Evolutionary conservation across 2,329 filamentous ascomycete species (phyloP).

Genomic region (Neofusicoccum umdonicola): DNA sequence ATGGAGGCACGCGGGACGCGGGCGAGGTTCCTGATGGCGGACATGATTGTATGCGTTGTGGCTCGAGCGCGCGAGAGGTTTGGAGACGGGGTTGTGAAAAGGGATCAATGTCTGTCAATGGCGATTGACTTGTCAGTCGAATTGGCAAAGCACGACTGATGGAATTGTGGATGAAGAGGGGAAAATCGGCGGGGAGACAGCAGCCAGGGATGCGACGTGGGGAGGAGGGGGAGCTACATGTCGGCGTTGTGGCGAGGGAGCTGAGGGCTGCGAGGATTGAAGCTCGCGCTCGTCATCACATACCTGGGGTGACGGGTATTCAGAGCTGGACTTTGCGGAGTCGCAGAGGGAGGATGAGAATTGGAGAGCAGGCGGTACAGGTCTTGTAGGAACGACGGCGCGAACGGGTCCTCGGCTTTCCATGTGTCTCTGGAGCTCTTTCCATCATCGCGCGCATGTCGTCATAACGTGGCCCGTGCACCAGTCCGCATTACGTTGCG

Average conservation of each 20-base stretch:
- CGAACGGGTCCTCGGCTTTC: neutral
- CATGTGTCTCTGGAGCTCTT: neutral
- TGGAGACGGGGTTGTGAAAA: neutral
- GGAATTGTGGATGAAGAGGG: neutral
- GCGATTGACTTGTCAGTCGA: neutral
- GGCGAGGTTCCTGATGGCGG: conserved; percentile 30
- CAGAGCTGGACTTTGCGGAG: neutral
- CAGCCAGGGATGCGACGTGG: neutral
- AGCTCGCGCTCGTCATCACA: neutral
- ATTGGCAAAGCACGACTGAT: neutral
- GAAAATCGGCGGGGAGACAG: neutral
- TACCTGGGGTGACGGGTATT: neutral
- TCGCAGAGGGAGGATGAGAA: neutral
- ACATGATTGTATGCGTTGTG: conserved; percentile 26
- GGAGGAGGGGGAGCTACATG: neutral
- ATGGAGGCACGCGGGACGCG: conserved; percentile 28
- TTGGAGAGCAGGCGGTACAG: neutral
- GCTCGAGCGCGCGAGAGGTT: no score
- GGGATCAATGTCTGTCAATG: conserved; percentile 25
- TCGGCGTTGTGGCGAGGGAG: neutral
- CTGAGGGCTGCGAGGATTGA: neutral
- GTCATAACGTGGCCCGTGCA: conserved; percentile 6
- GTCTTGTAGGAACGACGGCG: neutral
- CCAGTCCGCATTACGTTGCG: conserved; percentile 1
- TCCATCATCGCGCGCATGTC: conserved; percentile 12